These are phyloP conservation scores for Linum trigynum DNA, from an alignment of 345 rosid species.

Conservation along the genomic window DNA sequence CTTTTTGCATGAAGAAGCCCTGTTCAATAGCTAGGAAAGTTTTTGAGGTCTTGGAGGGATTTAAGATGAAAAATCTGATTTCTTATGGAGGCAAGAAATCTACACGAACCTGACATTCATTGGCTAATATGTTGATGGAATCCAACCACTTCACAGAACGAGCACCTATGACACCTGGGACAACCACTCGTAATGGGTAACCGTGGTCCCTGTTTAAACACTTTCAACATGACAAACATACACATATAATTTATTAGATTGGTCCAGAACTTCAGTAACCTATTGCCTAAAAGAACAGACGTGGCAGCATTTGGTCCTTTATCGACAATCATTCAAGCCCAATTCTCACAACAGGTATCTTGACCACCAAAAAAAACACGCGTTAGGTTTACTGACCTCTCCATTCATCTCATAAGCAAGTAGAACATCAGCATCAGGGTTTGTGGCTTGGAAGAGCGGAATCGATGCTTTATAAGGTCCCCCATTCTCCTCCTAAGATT, in stretches of 20 bases:
- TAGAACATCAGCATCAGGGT: slow-evolving; percentile 88
- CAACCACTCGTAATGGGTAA: slow-evolving; percentile 74
- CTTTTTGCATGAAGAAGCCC: slow-evolving; percentile 99
- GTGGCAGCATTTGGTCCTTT: background rate
- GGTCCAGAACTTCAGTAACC: background rate
- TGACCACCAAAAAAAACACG: background rate
- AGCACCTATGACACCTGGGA: slow-evolving; percentile 96
- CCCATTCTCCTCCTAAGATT: slow-evolving; percentile 84
- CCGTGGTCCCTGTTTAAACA: slow-evolving; percentile 92
- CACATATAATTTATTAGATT: background rate
- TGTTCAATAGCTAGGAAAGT: slow-evolving; percentile 15
- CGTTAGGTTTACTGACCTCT: slow-evolving; percentile 40
- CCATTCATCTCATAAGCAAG: slow-evolving; percentile 99
- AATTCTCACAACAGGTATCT: background rate
- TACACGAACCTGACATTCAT: slow-evolving; percentile 68
- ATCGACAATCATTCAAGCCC: background rate
- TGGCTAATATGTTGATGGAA: slow-evolving; percentile 62
- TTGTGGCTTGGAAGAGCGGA: slow-evolving; percentile 75
- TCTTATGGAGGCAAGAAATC: background rate
- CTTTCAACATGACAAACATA: slow-evolving; percentile 29
- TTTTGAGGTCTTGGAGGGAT: background rate
- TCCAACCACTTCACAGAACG: slow-evolving; percentile 99
- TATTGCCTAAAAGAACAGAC: background rate
- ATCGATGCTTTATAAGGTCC: slow-evolving; percentile 98
- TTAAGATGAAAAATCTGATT: background rate